Conservation (phyloP, 1,139 yeast genomes). For the Geotrichum histeridarum region DNA sequence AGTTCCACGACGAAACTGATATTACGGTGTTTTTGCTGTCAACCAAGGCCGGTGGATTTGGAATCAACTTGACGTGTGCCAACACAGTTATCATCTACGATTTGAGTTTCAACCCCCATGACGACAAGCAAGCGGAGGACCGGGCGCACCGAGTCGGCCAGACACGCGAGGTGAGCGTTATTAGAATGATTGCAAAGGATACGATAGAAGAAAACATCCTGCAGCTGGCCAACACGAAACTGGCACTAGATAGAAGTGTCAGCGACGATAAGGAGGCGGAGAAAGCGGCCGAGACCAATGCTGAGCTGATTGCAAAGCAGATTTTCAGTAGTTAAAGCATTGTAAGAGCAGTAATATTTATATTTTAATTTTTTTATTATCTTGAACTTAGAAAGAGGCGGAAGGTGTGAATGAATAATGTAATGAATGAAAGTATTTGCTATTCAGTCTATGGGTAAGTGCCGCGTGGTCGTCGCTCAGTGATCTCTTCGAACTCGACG, state of each 20-base stretch:
- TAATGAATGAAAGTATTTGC: background rate
- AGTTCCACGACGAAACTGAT: slow-evolving; percentile 72
- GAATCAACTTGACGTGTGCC: slow-evolving; percentile 93
- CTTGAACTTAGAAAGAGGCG: background rate
- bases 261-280: slow-evolving; percentile 48
- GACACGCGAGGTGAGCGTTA: slow-evolving; percentile 76
- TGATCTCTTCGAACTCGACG: slow-evolving; percentile 24
- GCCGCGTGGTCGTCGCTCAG: slow-evolving; percentile 19
- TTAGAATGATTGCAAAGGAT: slow-evolving; percentile 63
- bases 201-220: slow-evolving; percentile 88
- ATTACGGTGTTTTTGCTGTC: slow-evolving; percentile 85
- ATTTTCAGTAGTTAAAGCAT: slow-evolving; percentile 34
- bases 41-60: slow-evolving; percentile 97
- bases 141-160: slow-evolving; percentile 98
- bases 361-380: background rate
- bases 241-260: slow-evolving; percentile 75
- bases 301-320: slow-evolving; percentile 46
- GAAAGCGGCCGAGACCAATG: slow-evolving; percentile 44
- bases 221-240: slow-evolving; percentile 80
- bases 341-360: background rate
- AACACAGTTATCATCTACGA: slow-evolving; percentile 87
- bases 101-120: slow-evolving; percentile 95
- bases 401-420: background rate
- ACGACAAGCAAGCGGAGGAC: slow-evolving; percentile 97
- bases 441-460: slow-evolving; percentile 10